Percentiles rank a stretch among this genome's conserved stretches.
phyloP scores from a whole-genome alignment of 2,329 filamentous ascomycete genomes.

The Lachnellula occidentalis region DNA sequence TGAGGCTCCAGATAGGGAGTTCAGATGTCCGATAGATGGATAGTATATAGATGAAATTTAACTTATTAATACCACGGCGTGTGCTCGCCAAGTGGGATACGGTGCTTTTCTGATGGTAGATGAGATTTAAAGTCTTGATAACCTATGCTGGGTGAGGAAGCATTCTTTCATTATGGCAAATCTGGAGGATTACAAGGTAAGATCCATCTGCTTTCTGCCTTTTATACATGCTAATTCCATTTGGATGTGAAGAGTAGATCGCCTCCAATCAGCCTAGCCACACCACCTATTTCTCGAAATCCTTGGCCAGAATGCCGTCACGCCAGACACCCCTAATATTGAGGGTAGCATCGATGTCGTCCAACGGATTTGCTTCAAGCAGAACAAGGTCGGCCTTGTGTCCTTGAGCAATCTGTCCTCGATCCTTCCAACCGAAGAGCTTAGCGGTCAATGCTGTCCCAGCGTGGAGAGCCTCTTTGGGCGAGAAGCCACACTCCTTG shows the following conservation, averaged over 20 bases:
- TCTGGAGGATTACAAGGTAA: no score
- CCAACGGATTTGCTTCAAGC: conserved; percentile 26
- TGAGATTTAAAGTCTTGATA: background rate
- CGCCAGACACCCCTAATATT: conserved; percentile 27
- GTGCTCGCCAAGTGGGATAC: background rate
- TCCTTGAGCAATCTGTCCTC: conserved; percentile 24
- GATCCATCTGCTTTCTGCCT: no score
- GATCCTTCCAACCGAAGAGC: conserved; percentile 20
- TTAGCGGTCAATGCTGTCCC: conserved; percentile 21
- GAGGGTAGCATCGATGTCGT: conserved; percentile 25
- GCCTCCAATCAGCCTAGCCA: background rate
- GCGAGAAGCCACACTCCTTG: conserved; percentile 21
- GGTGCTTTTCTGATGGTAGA: background rate
- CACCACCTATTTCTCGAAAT: background rate
- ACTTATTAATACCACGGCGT: background rate
- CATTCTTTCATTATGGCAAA: no score
- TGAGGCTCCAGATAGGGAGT: conserved; percentile 41
- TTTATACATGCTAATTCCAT: no score
- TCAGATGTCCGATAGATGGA: conserved; percentile 37
- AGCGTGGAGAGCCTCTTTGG: conserved; percentile 25
- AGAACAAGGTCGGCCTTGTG: conserved; percentile 29
- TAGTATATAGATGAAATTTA: conserved; percentile 16
- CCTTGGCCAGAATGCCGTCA: conserved; percentile 10
- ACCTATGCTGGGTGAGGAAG: no score
- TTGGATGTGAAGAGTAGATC: no score